Evolutionary conservation across 139 green algal species (phyloP).

Genomic region (Haematococcus lacustris): DNA sequence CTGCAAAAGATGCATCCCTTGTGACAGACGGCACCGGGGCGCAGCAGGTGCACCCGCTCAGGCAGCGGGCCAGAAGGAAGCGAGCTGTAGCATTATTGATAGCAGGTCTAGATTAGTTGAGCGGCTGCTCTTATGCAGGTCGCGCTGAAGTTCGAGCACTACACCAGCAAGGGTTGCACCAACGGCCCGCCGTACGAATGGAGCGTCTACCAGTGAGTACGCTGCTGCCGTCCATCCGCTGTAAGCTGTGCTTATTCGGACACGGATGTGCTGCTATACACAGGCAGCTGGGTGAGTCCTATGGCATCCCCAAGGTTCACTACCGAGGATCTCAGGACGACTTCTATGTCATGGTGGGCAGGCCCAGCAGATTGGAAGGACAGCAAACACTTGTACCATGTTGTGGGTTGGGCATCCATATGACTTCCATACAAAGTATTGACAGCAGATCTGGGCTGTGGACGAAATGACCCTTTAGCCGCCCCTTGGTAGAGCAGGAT

Average conservation of each 20-base stretch:
- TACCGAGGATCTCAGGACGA: constrained; percentile 96
- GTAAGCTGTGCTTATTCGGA: not conserved
- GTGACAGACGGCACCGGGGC: constrained; percentile 9
- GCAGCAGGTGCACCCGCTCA: constrained; percentile 8
- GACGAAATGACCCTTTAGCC: too few species aligned
- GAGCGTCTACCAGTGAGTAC: constrained; percentile 88
- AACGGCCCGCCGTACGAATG: constrained; percentile 98
- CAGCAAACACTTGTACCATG: not conserved
- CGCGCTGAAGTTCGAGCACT: constrained; percentile 97
- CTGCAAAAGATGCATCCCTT: constrained; percentile 2
- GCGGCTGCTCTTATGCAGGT: too few species aligned
- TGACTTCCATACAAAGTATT: not conserved
- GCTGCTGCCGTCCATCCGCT: not conserved
- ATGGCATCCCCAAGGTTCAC: constrained; percentile 91
- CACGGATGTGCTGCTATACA: not conserved
- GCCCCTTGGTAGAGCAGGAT: not conserved
- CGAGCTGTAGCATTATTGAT: too few species aligned
- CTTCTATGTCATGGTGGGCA: constrained; percentile 97
- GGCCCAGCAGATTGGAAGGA: not conserved
- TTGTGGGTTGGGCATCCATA: not conserved
- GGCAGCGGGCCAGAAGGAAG: too few species aligned
- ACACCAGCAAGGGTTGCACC: constrained; percentile 93
- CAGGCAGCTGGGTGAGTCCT: constrained; percentile 72
- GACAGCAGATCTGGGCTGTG: not conserved
- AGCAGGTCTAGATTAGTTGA: too few species aligned